Evolutionary conservation across 306 rosid genomes (phyloP), one percentile per base, ranked within the genome.

Genomic region (Prunus mume): DNA sequence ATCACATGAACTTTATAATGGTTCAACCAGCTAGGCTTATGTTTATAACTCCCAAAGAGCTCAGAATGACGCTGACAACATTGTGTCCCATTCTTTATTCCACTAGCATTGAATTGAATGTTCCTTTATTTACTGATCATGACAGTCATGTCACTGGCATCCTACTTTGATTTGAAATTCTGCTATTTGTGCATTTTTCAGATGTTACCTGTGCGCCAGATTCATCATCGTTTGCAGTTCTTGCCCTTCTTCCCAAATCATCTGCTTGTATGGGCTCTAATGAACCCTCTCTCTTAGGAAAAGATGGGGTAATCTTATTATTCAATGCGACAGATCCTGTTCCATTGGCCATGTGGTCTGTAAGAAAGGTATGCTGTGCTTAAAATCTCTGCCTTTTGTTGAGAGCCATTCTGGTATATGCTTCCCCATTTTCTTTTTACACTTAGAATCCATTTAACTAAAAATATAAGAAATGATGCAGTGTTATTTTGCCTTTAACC

Each of bases 331-430:
- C 88, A 55, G 88, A 89, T 82, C 99, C 97, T 75, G 73, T 83
- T 89, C 97, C 97, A 25, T 79, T 87, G 80, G 83, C 87, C 76
- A 83, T 91, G 61, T 90, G 95, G 97, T 89, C 97, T 50, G 96
- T 88, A 60, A 82, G 86, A 55, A 92, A 90, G 99, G 99, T 95
- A 88, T 38, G 34, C 12, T 41, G 58, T 78, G 12, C 69, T 68
- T 76, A 24, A 72, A 27, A n/a, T 68, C 55, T 62, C 18, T 46
- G 3, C 55, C 13, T 13, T 18, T 60, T 55, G 22, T 65, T 25
- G 50, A 46, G 30, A 41, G n/a, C 17, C 2, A 17, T 72, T 72
- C n/a, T 72, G 22, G 9, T 45, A 58, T 22, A 43, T 45, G 55
- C 58, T 13, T 14, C 34, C 75, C 27, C 51, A 41, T 72, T 13